Base-by-base conservation (phyloP, 2,329 filamentous ascomycete genomes). In the Zasmidium citrigriseum region DNA sequence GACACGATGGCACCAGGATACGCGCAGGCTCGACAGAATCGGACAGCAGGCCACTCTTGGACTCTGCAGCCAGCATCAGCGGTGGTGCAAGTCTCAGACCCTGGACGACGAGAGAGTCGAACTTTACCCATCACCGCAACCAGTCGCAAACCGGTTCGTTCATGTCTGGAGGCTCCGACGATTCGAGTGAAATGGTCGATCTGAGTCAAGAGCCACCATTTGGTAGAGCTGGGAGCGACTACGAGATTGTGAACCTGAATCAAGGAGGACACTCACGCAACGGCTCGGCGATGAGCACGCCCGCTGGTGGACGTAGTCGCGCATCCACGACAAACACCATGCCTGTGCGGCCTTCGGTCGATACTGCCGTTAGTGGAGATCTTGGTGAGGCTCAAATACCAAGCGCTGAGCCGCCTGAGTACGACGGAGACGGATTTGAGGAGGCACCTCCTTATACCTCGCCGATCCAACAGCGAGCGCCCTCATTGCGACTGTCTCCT, bases 11-110 rank as follows among this genome's bases (percentile, higher is more conserved):
- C 51, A 90, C 89, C 1, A 48, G 57, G 14, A 75, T 95, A 24
- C 83, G 90, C 25, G 88, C 88, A 34, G 89, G 87, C 68, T 92
- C 88, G 62, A 82, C 80, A 18, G 89, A 92, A 65, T 90, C 87
- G 67, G 89, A 93, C 70, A 80, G 86, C 25, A 78, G 87, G 46
- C 89, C 89, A 1, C 76, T 93, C 9, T 79, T 93, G 12, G 89
- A 88, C 29, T 87, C 88, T 63, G 86, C 88, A 1, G 89, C 88
- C 1, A 87, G 83, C 65, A 88, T 90, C 34, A 74, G 71, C 12
- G 62, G 60, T 27, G 65, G 67, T 41, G 64, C 60, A 7, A 68
- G 66, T 41, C 59, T 70, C 7, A 56, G 70, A 22, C 71, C 71
- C 0, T 71, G 64, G 68, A 52, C 66, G 1, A 69, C 70, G 7